Percentiles rank a stretch among this genome's conserved stretches.
These are phyloP conservation scores for Populus hybrid DNA, from an alignment of 441 rosid species.

Conservation along the genomic window DNA sequence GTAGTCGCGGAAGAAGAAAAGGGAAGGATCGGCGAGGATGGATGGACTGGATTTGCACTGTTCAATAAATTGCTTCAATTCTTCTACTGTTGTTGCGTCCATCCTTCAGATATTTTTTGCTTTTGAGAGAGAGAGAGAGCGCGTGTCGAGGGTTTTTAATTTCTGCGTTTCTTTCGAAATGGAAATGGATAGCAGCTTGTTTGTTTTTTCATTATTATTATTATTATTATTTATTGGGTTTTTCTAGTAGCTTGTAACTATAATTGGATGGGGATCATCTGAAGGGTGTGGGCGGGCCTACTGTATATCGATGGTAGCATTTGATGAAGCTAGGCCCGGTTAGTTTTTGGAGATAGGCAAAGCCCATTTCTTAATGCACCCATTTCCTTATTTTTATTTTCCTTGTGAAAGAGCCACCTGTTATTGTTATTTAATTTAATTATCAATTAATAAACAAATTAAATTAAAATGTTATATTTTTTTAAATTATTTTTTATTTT, in stretches of 20 bases:
- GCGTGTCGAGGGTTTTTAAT: background rate
- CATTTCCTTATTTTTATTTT: background rate
- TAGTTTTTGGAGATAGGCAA: background rate
- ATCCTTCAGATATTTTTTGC: constrained; percentile 19
- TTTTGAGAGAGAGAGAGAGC: too few species aligned
- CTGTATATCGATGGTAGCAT: background rate
- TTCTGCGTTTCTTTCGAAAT: background rate
- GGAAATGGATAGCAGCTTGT: background rate
- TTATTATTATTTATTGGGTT: background rate
- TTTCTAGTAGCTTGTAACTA: constrained; percentile 33
- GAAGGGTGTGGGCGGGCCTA: background rate
- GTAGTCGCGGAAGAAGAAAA: constrained; percentile 94
- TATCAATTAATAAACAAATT: too few species aligned
- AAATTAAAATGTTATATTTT: too few species aligned
- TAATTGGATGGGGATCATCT: background rate
- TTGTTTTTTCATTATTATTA: background rate
- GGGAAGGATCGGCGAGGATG: constrained; percentile 68
- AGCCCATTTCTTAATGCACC: background rate
- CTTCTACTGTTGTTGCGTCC: constrained; percentile 62
- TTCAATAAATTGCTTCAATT: constrained; percentile 64
- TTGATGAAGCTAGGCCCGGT: background rate
- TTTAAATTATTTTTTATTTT: too few species aligned
- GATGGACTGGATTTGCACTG: constrained; percentile 85
- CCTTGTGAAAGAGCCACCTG: too few species aligned
- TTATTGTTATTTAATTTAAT: too few species aligned